phyloP scores from a whole-genome alignment of 208 protist species.

The Blechomonas ayalai region DNA sequence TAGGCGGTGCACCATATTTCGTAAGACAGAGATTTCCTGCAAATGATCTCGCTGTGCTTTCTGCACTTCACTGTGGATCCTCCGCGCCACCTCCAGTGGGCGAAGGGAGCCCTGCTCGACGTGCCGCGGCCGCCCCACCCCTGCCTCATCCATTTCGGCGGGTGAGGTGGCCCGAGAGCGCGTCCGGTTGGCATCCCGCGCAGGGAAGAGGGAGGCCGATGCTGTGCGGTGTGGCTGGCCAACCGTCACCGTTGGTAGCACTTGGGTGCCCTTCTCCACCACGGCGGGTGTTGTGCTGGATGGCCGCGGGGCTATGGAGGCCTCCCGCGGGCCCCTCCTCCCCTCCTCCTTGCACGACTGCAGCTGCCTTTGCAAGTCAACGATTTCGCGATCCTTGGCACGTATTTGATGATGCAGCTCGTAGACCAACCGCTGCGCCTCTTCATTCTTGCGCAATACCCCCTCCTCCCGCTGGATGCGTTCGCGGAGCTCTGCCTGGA shows the following conservation, averaged over 20 bases:
- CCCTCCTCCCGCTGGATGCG: conserved; percentile 55
- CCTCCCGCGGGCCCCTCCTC: too few species aligned
- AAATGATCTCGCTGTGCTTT: conserved; percentile 58
- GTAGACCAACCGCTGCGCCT: conserved; percentile 62
- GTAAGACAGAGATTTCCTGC: conserved; percentile 51
- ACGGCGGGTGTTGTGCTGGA: background rate
- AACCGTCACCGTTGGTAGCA: conserved; percentile 14
- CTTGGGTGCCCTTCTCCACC: conserved; percentile 33
- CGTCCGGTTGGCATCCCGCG: background rate
- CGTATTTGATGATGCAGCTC: conserved; percentile 64
- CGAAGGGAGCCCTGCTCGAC: conserved; percentile 17
- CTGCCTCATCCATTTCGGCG: too few species aligned
- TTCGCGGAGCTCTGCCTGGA: conserved; percentile 69
- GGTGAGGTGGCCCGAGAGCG: too few species aligned
- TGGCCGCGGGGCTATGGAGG: too few species aligned
- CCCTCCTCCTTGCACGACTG: background rate
- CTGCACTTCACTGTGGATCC: conserved; percentile 38
- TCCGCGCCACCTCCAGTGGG: conserved; percentile 44
- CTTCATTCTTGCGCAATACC: conserved; percentile 53
- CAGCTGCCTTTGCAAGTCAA: conserved; percentile 34
- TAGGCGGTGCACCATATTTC: conserved; percentile 24
- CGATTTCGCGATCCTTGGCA: conserved; percentile 64
- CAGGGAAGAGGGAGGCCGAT: too few species aligned
- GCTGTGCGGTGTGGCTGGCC: conserved; percentile 3
- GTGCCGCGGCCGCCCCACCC: too few species aligned